Conservation (phyloP, 192 early-diverging fungal species). For the Thamnidium elegans region DNA sequence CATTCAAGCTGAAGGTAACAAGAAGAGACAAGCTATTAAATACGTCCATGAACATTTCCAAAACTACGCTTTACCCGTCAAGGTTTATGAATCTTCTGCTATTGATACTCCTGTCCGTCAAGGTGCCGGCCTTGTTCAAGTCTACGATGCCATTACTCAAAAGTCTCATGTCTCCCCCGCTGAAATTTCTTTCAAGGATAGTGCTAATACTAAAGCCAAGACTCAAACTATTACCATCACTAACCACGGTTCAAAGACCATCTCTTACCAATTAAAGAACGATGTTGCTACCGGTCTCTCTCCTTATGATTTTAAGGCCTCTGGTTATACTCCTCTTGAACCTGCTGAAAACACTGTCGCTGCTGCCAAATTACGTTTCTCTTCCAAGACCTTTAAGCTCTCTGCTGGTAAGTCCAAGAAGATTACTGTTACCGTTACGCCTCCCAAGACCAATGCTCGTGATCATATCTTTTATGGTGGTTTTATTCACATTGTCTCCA, state of each 20-base stretch:
- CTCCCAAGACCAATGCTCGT: conserved; percentile 31
- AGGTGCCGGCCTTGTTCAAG: conserved; percentile 56
- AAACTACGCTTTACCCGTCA: conserved; percentile 24
- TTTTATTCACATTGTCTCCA: conserved; percentile 37
- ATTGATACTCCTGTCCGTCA: conserved; percentile 38
- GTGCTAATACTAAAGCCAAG: conserved; percentile 31
- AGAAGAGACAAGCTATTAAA: conserved; percentile 15
- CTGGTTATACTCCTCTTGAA: conserved; percentile 20
- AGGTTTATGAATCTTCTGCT: neutral
- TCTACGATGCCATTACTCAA: conserved; percentile 43
- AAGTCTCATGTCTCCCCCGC: conserved; percentile 40
- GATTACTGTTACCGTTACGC: conserved; percentile 25
- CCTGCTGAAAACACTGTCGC: conserved; percentile 13
- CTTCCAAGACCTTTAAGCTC: conserved; percentile 21
- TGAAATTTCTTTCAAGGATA: conserved; percentile 52
- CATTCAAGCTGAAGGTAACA: conserved; percentile 32
- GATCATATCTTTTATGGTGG: conserved; percentile 48
- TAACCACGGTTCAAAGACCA: conserved; percentile 38
- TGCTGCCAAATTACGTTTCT: conserved; percentile 23
- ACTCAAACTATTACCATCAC: conserved; percentile 41
- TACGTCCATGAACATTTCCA: conserved; percentile 36
- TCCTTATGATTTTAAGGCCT: conserved; percentile 35
- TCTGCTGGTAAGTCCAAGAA: conserved; percentile 18
- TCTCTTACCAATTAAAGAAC: conserved; percentile 40
- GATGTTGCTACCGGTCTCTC: conserved; percentile 36